Conservation (phyloP, 768 basidiomycete genomes). For the Naganishia onofrii region DNA sequence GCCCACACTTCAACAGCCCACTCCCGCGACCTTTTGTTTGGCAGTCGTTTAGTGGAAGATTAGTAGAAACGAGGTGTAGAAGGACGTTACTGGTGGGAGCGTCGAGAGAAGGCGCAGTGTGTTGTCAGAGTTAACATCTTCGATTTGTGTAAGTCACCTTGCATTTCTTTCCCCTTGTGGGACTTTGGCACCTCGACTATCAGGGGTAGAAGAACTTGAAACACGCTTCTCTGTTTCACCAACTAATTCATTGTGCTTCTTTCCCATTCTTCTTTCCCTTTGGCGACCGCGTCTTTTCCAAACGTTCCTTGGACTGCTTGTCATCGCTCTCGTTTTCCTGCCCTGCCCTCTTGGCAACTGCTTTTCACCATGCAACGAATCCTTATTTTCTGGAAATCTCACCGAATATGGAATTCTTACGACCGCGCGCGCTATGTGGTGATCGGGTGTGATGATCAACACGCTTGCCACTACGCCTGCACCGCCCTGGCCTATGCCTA, state of each 20-base stretch:
- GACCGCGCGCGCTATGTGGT: neutral
- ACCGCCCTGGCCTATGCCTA: neutral
- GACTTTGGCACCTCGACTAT: neutral
- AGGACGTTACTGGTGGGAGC: neutral
- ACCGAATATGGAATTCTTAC: neutral
- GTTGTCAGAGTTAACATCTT: neutral
- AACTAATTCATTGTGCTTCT: neutral
- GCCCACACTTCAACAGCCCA: neutral
- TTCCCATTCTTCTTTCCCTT: neutral
- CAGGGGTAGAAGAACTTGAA: neutral
- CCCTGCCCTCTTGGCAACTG: neutral
- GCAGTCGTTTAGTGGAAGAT: neutral
- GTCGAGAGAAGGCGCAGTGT: neutral
- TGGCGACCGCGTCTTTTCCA: neutral
- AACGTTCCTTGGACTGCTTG: neutral
- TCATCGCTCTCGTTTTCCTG: neutral
- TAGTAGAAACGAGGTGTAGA: neutral
- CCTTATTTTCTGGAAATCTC: neutral
- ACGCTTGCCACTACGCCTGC: neutral
- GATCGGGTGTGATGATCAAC: neutral
- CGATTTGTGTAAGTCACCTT: neutral
- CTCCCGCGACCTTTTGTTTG: neutral
- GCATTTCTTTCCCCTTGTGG: neutral
- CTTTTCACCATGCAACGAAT: neutral
- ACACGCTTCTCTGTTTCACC: neutral